Evolutionary conservation across 345 rosid genomes (phyloP), one percentile per base, ranked within the genome.

Genomic region (Pugionium dolabratum): DNA sequence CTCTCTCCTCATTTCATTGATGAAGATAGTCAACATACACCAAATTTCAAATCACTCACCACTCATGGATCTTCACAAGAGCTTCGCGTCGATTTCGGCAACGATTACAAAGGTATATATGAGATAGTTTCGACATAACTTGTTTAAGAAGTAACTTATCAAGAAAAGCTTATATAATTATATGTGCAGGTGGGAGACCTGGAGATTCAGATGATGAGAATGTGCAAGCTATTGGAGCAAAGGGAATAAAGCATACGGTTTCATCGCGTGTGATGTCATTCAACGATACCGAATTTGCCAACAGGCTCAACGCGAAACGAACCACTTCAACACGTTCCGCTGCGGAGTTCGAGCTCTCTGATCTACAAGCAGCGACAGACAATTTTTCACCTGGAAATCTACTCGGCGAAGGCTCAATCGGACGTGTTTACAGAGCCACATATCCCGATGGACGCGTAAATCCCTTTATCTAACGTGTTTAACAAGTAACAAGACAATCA

Each of bases 401-500:
- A 51, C 79, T 90, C 11, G 97, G 97, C 0, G 84, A 85, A 80
- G 99, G 97, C 47, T 67, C 85, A 6, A 57, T 82, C 43, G 99
- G 99, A 43, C 91, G 90, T 44, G 95, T 86, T 66, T 94, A 94
- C 52, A 78, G 67, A 69, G 97, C 96, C 8, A 88, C 86, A 54
- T 90, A 77, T 66, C 54, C 79, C 0, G 95, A 90, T 56, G 95
- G 86, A 27, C 90, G 88, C 76, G 97, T 92, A 79, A 54, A 51
- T 4, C 49, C 59, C 37, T 11, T 0, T 18, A 10, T 0, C 32
- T 60, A 35, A 25, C 48, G 2, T 49, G 28, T 11, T 11, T 27
- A n/a, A 40, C 53, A 71, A 63, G 59, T 11, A 71, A 71, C 35
- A 26, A 0, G 0, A 10, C 5, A 0, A n/a, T 31, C 37, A 36